Evolutionary conservation across 108 stramenopile genomes (phyloP).

Genomic region (Nitzschia sp.): DNA sequence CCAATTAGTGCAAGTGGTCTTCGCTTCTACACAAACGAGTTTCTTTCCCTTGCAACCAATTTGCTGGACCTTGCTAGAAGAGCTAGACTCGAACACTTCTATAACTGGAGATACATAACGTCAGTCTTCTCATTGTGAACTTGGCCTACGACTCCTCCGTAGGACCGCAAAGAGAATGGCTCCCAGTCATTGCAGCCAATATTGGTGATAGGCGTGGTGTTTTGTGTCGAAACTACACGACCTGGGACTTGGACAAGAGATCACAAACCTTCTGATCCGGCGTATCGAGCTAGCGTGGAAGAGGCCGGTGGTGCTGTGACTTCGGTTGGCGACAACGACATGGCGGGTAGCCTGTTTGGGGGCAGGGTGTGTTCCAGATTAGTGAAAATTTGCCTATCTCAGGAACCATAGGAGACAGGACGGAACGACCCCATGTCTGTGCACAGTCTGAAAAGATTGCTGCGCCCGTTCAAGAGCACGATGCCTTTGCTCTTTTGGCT

Average conservation of each 20-base stretch:
- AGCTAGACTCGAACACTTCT: too few relatives aligned
- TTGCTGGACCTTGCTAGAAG: too few relatives aligned
- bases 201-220: constrained; percentile 90
- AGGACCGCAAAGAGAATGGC: too few relatives aligned
- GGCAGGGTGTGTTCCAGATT: constrained; percentile 86
- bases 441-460: constrained; percentile 77
- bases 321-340: constrained; percentile 63
- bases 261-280: constrained; percentile 81
- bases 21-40: too few relatives aligned
- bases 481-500: constrained; percentile 60
- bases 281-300: constrained; percentile 64
- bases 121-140: too few relatives aligned
- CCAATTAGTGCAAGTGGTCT: too few relatives aligned
- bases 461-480: constrained; percentile 43
- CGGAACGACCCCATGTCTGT: constrained; percentile 82
- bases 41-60: too few relatives aligned
- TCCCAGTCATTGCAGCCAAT: constrained; percentile 73
- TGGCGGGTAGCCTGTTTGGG: constrained; percentile 43
- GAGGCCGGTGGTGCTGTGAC: constrained; percentile 65
- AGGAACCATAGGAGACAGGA: constrained; percentile 91
- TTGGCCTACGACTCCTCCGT: too few relatives aligned
- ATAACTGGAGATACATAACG: too few relatives aligned
- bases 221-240: constrained; percentile 54
- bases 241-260: constrained; percentile 75
- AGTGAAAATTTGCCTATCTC: constrained; percentile 94